Conservation (phyloP, 106 monocot genomes). For the Iris macrosiphon region DNA sequence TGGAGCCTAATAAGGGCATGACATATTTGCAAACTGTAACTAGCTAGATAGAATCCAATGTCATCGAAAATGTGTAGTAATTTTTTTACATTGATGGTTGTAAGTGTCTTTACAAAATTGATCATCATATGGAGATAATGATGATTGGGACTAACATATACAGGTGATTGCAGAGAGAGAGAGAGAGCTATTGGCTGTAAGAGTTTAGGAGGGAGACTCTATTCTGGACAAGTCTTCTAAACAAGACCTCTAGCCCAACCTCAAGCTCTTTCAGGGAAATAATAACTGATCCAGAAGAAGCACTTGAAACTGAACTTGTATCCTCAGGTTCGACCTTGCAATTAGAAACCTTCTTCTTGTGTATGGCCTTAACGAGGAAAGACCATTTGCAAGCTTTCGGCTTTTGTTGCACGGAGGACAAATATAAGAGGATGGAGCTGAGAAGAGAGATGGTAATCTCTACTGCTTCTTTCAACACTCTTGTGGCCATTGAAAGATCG, state of each 20-base stretch:
- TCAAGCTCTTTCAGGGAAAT: constrained; percentile 17
- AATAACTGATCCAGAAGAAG: too few relatives aligned
- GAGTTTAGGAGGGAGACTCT: constrained; percentile 42
- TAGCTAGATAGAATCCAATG: too few relatives aligned
- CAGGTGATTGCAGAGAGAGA: too few relatives aligned
- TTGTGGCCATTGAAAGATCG: not conserved
- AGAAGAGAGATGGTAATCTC: constrained; percentile 20
- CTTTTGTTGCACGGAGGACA: not conserved
- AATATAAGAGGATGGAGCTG: not conserved
- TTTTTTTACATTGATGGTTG: too few relatives aligned
- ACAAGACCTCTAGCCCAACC: constrained; percentile 20
- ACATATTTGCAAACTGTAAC: too few relatives aligned
- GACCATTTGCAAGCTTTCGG: constrained; percentile 26
- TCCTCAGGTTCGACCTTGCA: constrained; percentile 6
- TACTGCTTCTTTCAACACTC: constrained; percentile 14
- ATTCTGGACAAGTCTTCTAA: constrained; percentile 23
- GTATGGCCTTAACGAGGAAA: constrained; percentile 9
- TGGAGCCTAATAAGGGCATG: too few relatives aligned
- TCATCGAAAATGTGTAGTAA: too few relatives aligned
- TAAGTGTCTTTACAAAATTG: too few relatives aligned
- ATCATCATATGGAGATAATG: too few relatives aligned
- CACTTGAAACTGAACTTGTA: not conserved
- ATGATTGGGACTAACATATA: too few relatives aligned
- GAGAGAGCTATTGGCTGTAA: constrained; percentile 8
- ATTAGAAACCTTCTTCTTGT: constrained; percentile 7